Evolutionary conservation across 2,329 filamentous ascomycete species (phyloP), one percentile per base, ranked within the genome.

Genomic region (Penicillium polonicum): DNA sequence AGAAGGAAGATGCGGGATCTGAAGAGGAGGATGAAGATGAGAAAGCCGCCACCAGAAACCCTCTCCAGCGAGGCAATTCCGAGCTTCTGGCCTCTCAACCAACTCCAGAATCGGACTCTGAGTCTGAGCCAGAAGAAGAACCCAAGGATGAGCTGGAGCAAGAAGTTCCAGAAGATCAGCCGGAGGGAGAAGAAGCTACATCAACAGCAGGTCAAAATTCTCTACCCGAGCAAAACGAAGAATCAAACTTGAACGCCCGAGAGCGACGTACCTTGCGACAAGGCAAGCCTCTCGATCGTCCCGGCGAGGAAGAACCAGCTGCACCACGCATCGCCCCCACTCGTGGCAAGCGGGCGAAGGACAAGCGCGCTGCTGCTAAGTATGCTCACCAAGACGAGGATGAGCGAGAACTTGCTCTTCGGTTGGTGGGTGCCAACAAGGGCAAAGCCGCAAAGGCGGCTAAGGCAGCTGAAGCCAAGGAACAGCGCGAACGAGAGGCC

Each of bases 321-420:
- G 59, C 61, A 23, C 56, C 65, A n/a, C 66, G 67, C 10, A 57
- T 60, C 23, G 57, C 68, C 15, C 63, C 68, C 45, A 75, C 82
- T 15, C 87, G 92, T 57, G 91, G 92, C 31, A 91, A 95, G 73
- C 86, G 85, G 57, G 83, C 83, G 59, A 96, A 96, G 72, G 87
- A 88, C 43, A 96, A 95, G 79, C 96, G 94, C 74, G 87, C 91
- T 2, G 91, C 91, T 4, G 80, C 85, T 58, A 97, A 96, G 73
- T 99, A 99, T 77, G 93, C 89, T 45, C 81, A 95, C 66, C 94
- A 97, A 80, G 93, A 97, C 67, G 92, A 96, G 55, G 93, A 96
- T 74, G 94, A 99, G 69, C 90, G 92, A 13, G 85, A 84, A 7
- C 84, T 92, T 0, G 91, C 92, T 33, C 89, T 97, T 75, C 83